A percentile compares a stretch with the other conserved stretches of the same genome.
phyloP scores from a whole-genome alignment of 805 yeast species.

The Ogataea neopini region DNA sequence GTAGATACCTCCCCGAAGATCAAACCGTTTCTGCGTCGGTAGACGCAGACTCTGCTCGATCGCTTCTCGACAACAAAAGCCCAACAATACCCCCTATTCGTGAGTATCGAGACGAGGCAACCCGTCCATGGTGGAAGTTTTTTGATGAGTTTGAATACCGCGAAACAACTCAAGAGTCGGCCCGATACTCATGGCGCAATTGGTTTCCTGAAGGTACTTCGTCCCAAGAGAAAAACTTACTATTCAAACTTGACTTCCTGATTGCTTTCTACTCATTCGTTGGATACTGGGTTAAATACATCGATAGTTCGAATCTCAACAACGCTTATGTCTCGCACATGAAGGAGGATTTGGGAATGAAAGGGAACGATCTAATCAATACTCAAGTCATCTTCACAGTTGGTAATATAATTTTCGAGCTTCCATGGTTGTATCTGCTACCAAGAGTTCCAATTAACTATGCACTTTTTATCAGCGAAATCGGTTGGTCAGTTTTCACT shows the following conservation, averaged over 20 bases:
- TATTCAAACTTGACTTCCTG: constrained; percentile 56
- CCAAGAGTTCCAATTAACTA: constrained; percentile 56
- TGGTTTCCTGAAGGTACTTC: constrained; percentile 55
- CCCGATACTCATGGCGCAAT: constrained; percentile 47
- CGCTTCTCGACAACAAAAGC: neutral
- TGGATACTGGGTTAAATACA: constrained; percentile 68
- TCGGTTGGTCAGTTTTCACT: constrained; percentile 70
- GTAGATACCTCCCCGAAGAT: constrained; percentile 14
- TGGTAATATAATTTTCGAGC: constrained; percentile 60
- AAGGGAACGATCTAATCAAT: constrained; percentile 62
- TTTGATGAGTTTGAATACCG: constrained; percentile 67
- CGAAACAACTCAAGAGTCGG: constrained; percentile 34
- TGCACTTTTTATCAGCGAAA: constrained; percentile 50
- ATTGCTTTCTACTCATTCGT: constrained; percentile 57
- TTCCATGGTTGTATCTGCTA: constrained; percentile 61
- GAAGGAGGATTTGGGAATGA: constrained; percentile 55
- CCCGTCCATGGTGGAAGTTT: constrained; percentile 54
- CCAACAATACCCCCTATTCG: constrained; percentile 31
- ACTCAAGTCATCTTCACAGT: constrained; percentile 59
- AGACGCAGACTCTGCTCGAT: neutral
- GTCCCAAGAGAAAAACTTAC: constrained; percentile 46
- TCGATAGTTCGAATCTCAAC: constrained; percentile 59
- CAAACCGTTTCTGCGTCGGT: neutral
- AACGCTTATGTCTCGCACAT: constrained; percentile 71
- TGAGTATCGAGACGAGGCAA: constrained; percentile 55